These are phyloP conservation scores for Picochlorum sp. DNA, from an alignment of 139 green algal genomes.

Conservation along the genomic window DNA sequence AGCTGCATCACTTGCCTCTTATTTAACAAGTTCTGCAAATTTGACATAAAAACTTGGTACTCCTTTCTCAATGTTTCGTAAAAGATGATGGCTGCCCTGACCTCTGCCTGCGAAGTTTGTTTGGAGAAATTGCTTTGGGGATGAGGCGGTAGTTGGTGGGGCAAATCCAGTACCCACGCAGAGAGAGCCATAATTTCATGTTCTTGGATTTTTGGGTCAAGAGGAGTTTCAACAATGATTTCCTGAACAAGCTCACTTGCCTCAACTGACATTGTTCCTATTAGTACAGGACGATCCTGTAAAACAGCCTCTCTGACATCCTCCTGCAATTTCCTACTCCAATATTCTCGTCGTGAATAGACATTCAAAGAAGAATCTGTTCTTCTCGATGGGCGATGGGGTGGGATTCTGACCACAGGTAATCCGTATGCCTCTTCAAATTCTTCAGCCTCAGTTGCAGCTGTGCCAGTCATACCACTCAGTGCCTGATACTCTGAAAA, in stretches of 20 bases:
- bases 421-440: conserved; percentile 47
- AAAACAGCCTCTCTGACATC: conserved; percentile 13
- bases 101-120: too few species aligned
- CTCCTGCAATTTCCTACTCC: background rate
- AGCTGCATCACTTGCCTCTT: too few species aligned
- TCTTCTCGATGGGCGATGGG: conserved; percentile 52
- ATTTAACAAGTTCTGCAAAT: too few species aligned
- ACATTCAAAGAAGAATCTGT: conserved; percentile 44
- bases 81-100: too few species aligned
- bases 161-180: too few species aligned
- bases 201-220: background rate
- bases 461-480: conserved; percentile 62
- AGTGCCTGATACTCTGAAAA: conserved; percentile 58
- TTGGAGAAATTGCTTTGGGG: too few species aligned
- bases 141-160: too few species aligned
- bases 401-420: conserved; percentile 63
- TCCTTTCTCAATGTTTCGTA: too few species aligned
- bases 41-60: too few species aligned
- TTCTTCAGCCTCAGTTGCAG: conserved; percentile 30
- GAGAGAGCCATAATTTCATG: conserved; percentile 46
- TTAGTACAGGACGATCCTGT: conserved; percentile 64
- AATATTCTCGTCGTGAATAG: conserved; percentile 27
- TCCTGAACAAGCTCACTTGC: conserved; percentile 31
- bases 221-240: background rate
- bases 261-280: conserved; percentile 74